phyloP scores from a whole-genome alignment of 2,329 filamentous ascomycete species.

The Alternaria longipes region DNA sequence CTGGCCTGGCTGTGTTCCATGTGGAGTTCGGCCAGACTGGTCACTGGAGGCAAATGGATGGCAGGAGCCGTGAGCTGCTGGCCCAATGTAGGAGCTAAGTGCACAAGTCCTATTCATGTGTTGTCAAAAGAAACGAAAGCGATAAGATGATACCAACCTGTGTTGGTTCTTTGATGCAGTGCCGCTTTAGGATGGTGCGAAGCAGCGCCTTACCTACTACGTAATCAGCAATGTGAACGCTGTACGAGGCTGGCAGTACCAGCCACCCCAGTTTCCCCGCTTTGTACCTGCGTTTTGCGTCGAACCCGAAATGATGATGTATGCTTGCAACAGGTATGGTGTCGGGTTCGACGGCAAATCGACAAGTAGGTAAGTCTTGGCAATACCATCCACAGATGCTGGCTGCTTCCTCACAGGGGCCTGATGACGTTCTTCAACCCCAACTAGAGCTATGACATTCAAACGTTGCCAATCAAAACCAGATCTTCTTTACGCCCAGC shows the following conservation, averaged over 20 bases:
- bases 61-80: conserved; percentile 28
- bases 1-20: conserved; percentile 38
- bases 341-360: conserved; percentile 9
- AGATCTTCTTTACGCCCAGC: conserved; percentile 1
- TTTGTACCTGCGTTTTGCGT: conserved; percentile 12
- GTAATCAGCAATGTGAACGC: neutral
- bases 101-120: neutral
- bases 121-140: neutral
- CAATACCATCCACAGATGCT: conserved; percentile 12
- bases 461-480: neutral
- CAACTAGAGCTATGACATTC: conserved; percentile 1
- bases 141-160: neutral
- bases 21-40: conserved; percentile 31
- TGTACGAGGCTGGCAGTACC: neutral
- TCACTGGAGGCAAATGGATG: conserved; percentile 33
- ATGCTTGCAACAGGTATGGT: neutral
- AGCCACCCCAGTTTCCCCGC: conserved; percentile 7
- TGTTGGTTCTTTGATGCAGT: neutral
- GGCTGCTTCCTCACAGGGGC: conserved; percentile 15
- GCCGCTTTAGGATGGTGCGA: neutral
- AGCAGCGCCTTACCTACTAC: neutral
- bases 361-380: conserved; percentile 8
- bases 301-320: conserved; percentile 3
- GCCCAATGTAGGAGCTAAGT: neutral
- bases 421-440: conserved; percentile 13